Evolutionary conservation across 768 basidiomycete genomes (phyloP).

Genomic region (Mycena olivaceomarginata): DNA sequence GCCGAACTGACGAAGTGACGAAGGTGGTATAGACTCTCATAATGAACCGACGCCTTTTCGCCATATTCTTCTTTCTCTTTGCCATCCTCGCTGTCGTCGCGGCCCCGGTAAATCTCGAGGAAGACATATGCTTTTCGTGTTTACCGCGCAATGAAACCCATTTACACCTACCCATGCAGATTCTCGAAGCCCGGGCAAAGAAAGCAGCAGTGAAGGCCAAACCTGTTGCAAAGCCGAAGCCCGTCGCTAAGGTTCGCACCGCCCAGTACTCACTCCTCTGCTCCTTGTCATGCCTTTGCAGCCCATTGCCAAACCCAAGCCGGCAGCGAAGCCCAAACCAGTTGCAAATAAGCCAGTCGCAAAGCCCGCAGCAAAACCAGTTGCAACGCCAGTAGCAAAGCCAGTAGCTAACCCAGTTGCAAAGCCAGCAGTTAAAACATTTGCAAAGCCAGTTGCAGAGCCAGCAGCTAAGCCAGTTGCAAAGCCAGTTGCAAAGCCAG

Average conservation of each 20-base stretch:
- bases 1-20: too few species aligned
- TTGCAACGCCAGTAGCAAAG: too few species aligned
- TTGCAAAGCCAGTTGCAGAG: too few species aligned
- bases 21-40: too few species aligned
- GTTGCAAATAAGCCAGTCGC: not conserved
- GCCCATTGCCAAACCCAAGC: not conserved
- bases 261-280: not conserved
- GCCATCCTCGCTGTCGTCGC: constrained; percentile 21
- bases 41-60: constrained; percentile 28
- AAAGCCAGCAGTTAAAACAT: too few species aligned
- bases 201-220: not conserved
- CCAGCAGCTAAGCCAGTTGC: too few species aligned
- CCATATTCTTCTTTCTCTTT: constrained; percentile 16
- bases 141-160: not conserved
- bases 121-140: not conserved
- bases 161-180: too few species aligned
- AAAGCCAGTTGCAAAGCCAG: too few species aligned
- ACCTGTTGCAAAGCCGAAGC: not conserved
- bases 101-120: constrained; percentile 1
- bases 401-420: too few species aligned
- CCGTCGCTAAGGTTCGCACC: not conserved
- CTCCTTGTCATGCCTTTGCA: not conserved
- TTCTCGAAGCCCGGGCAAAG: not conserved
- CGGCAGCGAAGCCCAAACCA: not conserved
- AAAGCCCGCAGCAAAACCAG: too few species aligned